Evolutionary conservation across 2,329 filamentous ascomycete genomes (phyloP).

Genomic region (Pseudocercospora macadamiae): DNA sequence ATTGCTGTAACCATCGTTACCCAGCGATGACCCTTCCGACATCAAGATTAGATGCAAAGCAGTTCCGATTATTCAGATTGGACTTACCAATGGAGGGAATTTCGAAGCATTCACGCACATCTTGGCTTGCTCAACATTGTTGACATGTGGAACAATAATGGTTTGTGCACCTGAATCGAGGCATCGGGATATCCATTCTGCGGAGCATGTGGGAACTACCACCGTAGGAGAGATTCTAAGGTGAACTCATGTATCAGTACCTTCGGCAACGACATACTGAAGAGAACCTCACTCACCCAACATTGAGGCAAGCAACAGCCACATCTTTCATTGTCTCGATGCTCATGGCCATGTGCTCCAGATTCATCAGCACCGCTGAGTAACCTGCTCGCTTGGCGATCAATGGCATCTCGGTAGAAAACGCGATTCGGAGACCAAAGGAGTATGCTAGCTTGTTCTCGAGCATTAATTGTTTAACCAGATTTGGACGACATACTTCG

Average conservation of each 20-base stretch:
- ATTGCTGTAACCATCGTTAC: conserved; percentile 22
- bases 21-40: conserved; percentile 19
- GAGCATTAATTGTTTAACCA: conserved; percentile 15
- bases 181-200: conserved; percentile 20
- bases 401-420: conserved; percentile 18
- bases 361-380: conserved; percentile 16
- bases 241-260: neutral
- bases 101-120: conserved; percentile 17
- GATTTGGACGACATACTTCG: conserved; percentile 19
- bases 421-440: conserved; percentile 16
- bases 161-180: conserved; percentile 18
- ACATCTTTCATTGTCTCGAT: conserved; percentile 19
- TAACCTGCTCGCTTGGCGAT: conserved; percentile 16
- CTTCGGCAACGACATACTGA: too few species aligned
- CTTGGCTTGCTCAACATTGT: conserved; percentile 22
- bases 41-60: too few species aligned
- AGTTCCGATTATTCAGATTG: too few species aligned
- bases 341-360: conserved; percentile 19
- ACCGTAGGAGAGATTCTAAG: conserved; percentile 17
- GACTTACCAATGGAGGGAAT: conserved; percentile 16
- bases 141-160: conserved; percentile 23
- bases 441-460: conserved; percentile 18
- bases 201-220: conserved; percentile 15
- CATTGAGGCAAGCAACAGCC: conserved; percentile 16
- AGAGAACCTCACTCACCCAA: conserved; percentile 1